phyloP scores from a whole-genome alignment of 768 basidiomycete genomes.

The Lepiota brunneoincarnata region DNA sequence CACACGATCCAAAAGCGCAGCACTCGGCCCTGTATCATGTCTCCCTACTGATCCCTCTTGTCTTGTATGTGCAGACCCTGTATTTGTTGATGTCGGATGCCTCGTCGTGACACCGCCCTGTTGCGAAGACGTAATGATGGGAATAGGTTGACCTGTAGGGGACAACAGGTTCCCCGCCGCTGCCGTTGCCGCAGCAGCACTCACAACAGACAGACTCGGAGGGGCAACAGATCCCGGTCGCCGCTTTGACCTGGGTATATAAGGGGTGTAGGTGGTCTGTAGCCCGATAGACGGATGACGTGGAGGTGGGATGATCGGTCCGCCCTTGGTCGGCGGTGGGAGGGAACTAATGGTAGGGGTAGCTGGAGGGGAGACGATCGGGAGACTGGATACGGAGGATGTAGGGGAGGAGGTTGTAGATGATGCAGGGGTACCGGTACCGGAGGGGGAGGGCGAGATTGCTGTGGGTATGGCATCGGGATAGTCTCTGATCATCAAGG shows the following conservation, averaged over 20 bases:
- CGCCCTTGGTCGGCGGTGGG: slow-evolving; percentile 21
- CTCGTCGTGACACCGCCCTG: slow-evolving; percentile 52
- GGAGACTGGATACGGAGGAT: slow-evolving; percentile 27
- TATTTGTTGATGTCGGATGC: slow-evolving; percentile 28
- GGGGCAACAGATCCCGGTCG: neutral
- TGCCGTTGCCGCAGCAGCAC: slow-evolving; percentile 29
- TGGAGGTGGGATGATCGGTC: slow-evolving; percentile 42
- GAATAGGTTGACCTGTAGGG: slow-evolving; percentile 43
- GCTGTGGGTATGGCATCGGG: slow-evolving; percentile 64
- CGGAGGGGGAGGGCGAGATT: slow-evolving; percentile 28
- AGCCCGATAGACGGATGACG: slow-evolving; percentile 58
- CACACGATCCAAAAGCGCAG: slow-evolving; percentile 83
- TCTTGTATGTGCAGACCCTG: slow-evolving; percentile 3
- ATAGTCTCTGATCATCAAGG: slow-evolving; percentile 96
- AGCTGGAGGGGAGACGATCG: slow-evolving; percentile 26
- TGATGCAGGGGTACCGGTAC: slow-evolving; percentile 28
- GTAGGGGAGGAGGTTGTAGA: slow-evolving; percentile 38
- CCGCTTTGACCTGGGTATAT: slow-evolving; percentile 7
- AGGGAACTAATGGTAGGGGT: slow-evolving; percentile 27
- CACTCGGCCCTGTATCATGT: slow-evolving; percentile 56
- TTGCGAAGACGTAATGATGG: slow-evolving; percentile 66
- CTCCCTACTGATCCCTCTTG: slow-evolving; percentile 20
- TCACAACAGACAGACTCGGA: no score
- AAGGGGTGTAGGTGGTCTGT: slow-evolving; percentile 10
- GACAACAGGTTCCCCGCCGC: slow-evolving; percentile 43